Conservation (phyloP, 2,329 filamentous ascomycete species). For the Apiospora koreana region DNA sequence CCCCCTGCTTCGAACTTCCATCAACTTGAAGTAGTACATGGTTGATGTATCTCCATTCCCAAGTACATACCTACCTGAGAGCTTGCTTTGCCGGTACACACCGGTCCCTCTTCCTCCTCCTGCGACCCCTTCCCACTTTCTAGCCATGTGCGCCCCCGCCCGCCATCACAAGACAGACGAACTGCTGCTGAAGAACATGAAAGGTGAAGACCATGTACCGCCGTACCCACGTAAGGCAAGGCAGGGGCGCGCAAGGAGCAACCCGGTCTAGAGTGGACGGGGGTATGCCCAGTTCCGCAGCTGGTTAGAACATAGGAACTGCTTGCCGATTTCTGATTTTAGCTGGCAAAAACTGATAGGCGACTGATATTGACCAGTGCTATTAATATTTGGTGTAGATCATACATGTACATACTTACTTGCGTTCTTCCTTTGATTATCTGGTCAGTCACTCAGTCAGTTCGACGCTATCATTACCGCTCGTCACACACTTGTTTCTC, state of each 20-base stretch:
- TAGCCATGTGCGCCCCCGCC: neutral
- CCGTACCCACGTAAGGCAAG: conserved; percentile 5
- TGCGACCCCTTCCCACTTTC: neutral
- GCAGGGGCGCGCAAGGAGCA: neutral
- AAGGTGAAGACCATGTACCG: neutral
- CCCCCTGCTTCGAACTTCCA: neutral
- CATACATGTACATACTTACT: neutral
- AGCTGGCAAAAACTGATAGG: neutral
- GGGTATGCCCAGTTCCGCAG: neutral
- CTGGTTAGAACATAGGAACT: neutral
- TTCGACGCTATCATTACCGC: neutral
- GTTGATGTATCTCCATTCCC: neutral
- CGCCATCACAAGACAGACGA: neutral
- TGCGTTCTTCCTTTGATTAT: neutral
- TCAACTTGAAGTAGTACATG: no score
- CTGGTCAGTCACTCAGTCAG: neutral
- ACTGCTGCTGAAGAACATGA: neutral
- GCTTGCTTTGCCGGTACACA: conserved; percentile 1
- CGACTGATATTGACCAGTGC: neutral
- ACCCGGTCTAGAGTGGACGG: neutral
- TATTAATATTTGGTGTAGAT: conserved; percentile 1
- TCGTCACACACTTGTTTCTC: neutral
- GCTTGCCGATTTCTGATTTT: neutral
- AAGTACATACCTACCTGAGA: neutral
- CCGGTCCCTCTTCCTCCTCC: neutral